Conservation (phyloP, 805 yeast genomes). For the Candida fluviatilis region DNA sequence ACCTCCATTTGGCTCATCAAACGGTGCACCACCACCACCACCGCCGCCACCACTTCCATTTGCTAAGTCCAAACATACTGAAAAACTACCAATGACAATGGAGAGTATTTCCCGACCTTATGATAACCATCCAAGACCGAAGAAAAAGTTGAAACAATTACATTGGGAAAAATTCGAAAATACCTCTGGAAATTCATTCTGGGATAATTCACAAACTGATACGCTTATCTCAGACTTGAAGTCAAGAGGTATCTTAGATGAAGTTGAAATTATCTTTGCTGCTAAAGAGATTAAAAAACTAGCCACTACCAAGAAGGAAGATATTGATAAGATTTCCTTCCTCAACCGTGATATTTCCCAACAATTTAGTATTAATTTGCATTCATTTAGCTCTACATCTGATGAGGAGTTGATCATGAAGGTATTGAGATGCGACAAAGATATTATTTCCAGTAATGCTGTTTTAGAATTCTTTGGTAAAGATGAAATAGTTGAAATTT, state of each 20-base stretch:
- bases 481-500: constrained; percentile 58
- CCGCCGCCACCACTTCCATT: constrained; percentile 28
- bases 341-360: constrained; percentile 71
- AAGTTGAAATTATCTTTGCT: constrained; percentile 57
- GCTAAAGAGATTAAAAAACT: constrained; percentile 48
- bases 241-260: constrained; percentile 59
- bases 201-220: constrained; percentile 49
- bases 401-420: constrained; percentile 53
- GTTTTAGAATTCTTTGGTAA: constrained; percentile 67
- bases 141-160: constrained; percentile 64
- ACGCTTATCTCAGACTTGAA: constrained; percentile 46
- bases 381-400: constrained; percentile 49
- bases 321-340: constrained; percentile 47
- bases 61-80: constrained; percentile 3
- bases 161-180: constrained; percentile 76
- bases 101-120: constrained; percentile 16
- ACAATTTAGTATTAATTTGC: constrained; percentile 76
- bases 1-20: constrained; percentile 12
- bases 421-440: constrained; percentile 58
- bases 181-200: constrained; percentile 52
- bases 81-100: constrained; percentile 6
- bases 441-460: constrained; percentile 48
- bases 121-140: constrained; percentile 54
- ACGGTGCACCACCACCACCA: constrained; percentile 18
- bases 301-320: constrained; percentile 40